phyloP scores from a whole-genome alignment of 805 yeast species.

The Saccharomycopsis lassenensis region DNA sequence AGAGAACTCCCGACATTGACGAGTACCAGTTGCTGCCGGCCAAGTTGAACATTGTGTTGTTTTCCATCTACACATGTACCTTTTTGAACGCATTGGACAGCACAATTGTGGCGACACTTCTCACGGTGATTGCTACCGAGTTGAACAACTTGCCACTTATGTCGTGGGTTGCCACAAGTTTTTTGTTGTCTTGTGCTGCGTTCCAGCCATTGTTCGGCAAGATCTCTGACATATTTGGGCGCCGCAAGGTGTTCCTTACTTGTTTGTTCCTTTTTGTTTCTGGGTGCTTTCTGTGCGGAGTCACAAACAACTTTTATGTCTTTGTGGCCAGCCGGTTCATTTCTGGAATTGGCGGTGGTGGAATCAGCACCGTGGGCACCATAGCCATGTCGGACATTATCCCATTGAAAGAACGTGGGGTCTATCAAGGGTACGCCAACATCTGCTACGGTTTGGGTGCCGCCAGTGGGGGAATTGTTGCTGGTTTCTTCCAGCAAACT shows the following conservation, averaged over 20 bases:
- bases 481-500: conserved; percentile 41
- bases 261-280: conserved; percentile 33
- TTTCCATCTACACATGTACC: conserved; percentile 33
- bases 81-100: conserved; percentile 48
- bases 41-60: conserved; percentile 11
- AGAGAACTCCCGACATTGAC: conserved; percentile 4
- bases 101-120: conserved; percentile 48
- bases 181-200: conserved; percentile 57
- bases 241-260: conserved; percentile 32
- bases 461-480: conserved; percentile 54
- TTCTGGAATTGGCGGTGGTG: conserved; percentile 91
- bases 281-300: conserved; percentile 36
- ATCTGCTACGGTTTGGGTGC: conserved; percentile 65
- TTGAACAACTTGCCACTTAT: conserved; percentile 39
- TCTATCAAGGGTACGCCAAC: conserved; percentile 73
- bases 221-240: conserved; percentile 53
- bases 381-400: conserved; percentile 70
- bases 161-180: conserved; percentile 66
- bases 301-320: conserved; percentile 24
- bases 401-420: conserved; percentile 62
- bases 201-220: conserved; percentile 70
- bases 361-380: conserved; percentile 64
- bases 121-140: conserved; percentile 49
- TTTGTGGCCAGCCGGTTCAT: conserved; percentile 51
- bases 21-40: neutral